A percentile compares a stretch with the other conserved stretches of the same genome.
These are phyloP conservation scores for Penicillium maclennaniae DNA, from an alignment of 495 filamentous ascomycete species.

Conservation along the genomic window DNA sequence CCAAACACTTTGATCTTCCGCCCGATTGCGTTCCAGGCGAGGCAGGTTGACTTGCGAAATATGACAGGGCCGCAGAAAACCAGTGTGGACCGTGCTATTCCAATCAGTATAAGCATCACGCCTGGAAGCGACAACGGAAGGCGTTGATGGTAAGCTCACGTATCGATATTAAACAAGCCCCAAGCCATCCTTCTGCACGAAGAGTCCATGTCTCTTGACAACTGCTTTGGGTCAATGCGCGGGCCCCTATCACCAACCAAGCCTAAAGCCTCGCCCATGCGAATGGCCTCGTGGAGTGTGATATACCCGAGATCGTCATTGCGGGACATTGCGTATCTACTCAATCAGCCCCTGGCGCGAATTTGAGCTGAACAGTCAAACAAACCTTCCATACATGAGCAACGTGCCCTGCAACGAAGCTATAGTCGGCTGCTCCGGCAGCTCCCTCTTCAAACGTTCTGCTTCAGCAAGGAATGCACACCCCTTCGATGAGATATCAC, in stretches of 20 bases:
- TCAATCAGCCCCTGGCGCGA: not conserved
- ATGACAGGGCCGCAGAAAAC: conserved; percentile 37
- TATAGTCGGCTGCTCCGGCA: conserved; percentile 26
- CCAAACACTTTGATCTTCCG: conserved; percentile 28
- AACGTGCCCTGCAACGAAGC: conserved; percentile 40
- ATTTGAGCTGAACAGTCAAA: not conserved
- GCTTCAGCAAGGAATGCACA: conserved; percentile 42
- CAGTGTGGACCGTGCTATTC: conserved; percentile 38
- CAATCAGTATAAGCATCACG: not conserved
- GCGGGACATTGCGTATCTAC: conserved; percentile 41
- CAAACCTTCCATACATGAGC: conserved; percentile 40
- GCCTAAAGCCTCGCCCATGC: conserved; percentile 35
- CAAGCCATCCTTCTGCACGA: conserved; percentile 38
- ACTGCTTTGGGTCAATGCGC: conserved; percentile 13
- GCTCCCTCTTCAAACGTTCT: conserved; percentile 29
- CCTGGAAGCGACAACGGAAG: not conserved
- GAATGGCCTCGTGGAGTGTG: conserved; percentile 41
- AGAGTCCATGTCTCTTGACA: conserved; percentile 33
- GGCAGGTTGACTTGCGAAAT: conserved; percentile 35
- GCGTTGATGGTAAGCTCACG: conserved; percentile 24
- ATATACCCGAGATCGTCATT: conserved; percentile 42
- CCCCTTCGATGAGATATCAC: conserved; percentile 43
- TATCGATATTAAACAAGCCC: conserved; percentile 46
- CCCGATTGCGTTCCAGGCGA: conserved; percentile 15
- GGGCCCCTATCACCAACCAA: conserved; percentile 29